These are phyloP conservation scores for Pestalotiopsis sp. DNA, from an alignment of 2,329 filamentous ascomycete species.

Conservation along the genomic window DNA sequence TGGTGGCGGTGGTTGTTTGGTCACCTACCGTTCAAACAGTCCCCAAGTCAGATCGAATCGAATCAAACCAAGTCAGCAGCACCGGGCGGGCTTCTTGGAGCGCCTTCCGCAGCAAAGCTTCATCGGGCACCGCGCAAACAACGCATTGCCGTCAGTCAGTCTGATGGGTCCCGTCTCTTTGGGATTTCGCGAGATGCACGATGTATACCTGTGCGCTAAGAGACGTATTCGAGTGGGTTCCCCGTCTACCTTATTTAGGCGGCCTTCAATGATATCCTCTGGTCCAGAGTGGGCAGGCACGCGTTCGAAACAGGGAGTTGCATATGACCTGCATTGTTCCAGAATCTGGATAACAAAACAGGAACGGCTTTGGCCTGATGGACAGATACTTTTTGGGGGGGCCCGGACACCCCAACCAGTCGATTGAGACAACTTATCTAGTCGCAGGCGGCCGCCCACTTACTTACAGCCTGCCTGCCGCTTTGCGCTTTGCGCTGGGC, in stretches of 20 bases:
- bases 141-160: too few species aligned
- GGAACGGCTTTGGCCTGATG: not conserved
- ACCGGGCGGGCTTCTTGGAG: too few species aligned
- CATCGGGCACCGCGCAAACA: too few species aligned
- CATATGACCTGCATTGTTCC: not conserved
- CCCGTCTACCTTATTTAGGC: not conserved
- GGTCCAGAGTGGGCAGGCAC: not conserved
- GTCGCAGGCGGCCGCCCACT: not conserved
- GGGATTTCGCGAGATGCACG: not conserved
- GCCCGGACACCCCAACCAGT: not conserved
- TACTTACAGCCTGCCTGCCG: too few species aligned
- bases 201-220: not conserved
- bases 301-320: constrained; percentile 9
- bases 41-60: too few species aligned
- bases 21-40: not conserved
- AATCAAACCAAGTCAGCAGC: too few species aligned
- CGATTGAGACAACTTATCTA: not conserved
- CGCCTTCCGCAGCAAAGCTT: too few species aligned
- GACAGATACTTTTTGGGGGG: not conserved
- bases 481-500: not conserved
- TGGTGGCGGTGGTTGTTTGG: not conserved
- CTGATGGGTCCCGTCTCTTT: too few species aligned
- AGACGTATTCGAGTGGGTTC: not conserved
- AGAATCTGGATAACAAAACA: not conserved
- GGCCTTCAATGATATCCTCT: too few species aligned